Base-by-base conservation (phyloP, 2,329 filamentous ascomycete genomes). In the Colletotrichum paranaense region DNA sequence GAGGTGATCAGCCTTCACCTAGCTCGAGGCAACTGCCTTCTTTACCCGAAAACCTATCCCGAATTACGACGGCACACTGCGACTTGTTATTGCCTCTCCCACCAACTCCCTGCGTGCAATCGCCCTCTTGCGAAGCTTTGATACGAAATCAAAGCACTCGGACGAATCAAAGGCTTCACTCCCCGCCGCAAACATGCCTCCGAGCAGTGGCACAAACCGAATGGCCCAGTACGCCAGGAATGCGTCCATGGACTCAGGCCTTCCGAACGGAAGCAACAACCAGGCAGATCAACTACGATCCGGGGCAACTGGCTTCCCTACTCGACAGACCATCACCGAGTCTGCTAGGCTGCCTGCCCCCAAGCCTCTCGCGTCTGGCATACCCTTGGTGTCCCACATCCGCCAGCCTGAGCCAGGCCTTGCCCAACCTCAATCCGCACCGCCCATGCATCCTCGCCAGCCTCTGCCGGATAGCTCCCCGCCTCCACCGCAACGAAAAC, bases 301-400 rank as follows among this genome's bases (percentile, higher is more conserved):
- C 19, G 68, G 67, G 6, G 14, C 42, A 46, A 28, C 62, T 46
- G 28, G 62, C 7, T 6, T 62, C 14, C 76, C 76, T n/a, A 75
- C 75, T 32, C 77, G 79, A 24, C 80, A 81, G 38, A 74, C 77
- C n/a, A 70, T 79, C 38, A 78, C 80, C 49, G 80, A 84, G 66
- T 78, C 81, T 56, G 79, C 81, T 58, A 82, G 80, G 70, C 77
- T 84, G 14, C 80, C 80, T n/a, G 69, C 82, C 19, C 83, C 85
- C 14, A 79, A 76, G 35, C 66, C 76, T 30, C 56, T 56, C 26
- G 53, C 62, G 63, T 63, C 74, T 70, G 77, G 77, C 42, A 81
- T 82, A 63, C 71, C 80, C n/a, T 65, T 77, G 56, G 76, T 68
- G 64, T 74, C 59, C 64, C 82, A 75, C 71, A 80, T 75, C 30